These are phyloP conservation scores for Cutaneotrichosporon arboriforme DNA, from an alignment of 1,284 basidiomycete species.

Conservation along the genomic window DNA sequence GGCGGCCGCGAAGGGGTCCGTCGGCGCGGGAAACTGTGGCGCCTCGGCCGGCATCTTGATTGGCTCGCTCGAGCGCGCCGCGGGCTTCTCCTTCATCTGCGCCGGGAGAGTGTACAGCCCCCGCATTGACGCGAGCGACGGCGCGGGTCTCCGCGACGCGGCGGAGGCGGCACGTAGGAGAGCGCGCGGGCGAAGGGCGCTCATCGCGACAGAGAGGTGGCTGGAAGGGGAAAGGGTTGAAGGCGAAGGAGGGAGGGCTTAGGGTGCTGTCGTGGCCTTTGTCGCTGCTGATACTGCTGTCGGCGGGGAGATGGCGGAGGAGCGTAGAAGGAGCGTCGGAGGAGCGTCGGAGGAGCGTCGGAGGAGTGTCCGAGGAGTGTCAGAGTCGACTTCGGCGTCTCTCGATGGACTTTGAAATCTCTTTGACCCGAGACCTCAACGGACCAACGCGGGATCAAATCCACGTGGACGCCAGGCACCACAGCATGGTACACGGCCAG, in stretches of 20 bases:
- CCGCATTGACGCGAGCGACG: neutral
- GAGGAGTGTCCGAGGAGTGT: neutral
- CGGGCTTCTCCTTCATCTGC: conserved; percentile 2
- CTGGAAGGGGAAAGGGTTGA: neutral
- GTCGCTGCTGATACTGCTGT: too few species aligned
- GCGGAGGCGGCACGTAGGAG: neutral
- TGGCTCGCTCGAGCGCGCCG: neutral
- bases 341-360: too few species aligned
- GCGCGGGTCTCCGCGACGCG: neutral
- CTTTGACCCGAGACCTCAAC: too few species aligned
- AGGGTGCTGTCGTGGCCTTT: neutral
- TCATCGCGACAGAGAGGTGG: conserved; percentile 7
- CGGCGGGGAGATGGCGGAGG: too few species aligned
- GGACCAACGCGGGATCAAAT: too few species aligned
- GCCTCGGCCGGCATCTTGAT: conserved; percentile 1
- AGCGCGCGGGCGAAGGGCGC: conserved; percentile 13
- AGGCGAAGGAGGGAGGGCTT: neutral
- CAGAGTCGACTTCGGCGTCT: neutral
- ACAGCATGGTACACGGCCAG: too few species aligned
- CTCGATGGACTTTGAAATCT: neutral
- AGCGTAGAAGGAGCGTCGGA: too few species aligned
- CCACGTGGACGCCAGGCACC: too few species aligned
- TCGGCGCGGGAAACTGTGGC: conserved; percentile 38
- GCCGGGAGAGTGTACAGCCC: conserved; percentile 8
- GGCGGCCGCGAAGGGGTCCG: conserved; percentile 34